These are phyloP conservation scores for Emmonsiellopsis sp. DNA, from an alignment of 2,329 filamentous ascomycete genomes.

Conservation along the genomic window DNA sequence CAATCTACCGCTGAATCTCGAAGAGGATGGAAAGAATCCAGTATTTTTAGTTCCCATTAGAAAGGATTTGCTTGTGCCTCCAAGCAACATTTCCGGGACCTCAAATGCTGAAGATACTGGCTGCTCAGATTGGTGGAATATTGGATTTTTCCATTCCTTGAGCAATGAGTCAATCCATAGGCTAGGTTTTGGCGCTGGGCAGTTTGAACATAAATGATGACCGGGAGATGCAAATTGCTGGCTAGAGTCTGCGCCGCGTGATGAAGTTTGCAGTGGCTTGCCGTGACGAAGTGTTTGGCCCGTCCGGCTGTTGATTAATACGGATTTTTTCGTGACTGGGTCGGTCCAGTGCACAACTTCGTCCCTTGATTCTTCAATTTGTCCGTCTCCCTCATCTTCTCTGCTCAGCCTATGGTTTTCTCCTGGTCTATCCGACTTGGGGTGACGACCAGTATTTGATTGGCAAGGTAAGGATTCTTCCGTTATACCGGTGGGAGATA, in stretches of 20 bases:
- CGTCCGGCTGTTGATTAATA: conserved; percentile 25
- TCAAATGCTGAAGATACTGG: conserved; percentile 32
- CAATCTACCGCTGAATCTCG: conserved; percentile 27
- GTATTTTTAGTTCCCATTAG: not conserved
- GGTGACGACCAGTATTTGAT: not conserved
- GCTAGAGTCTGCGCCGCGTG: conserved; percentile 5
- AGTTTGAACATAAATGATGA: not conserved
- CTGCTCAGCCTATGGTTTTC: not conserved
- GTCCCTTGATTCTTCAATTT: conserved; percentile 3
- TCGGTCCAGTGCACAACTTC: conserved; percentile 48
- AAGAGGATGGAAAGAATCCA: not conserved
- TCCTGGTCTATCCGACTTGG: not conserved
- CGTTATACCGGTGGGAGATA: not conserved
- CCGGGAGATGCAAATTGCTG: conserved; percentile 5
- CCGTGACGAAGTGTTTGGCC: conserved; percentile 21
- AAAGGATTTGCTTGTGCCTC: not conserved
- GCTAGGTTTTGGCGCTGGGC: conserved; percentile 6
- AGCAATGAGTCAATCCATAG: conserved; percentile 55
- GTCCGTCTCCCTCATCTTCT: conserved; percentile 1
- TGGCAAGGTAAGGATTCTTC: not conserved
- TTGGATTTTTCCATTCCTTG: conserved; percentile 62
- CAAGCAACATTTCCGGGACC: conserved; percentile 6
- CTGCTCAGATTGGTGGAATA: conserved; percentile 50
- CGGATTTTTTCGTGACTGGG: conserved; percentile 40
- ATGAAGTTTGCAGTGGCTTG: conserved; percentile 9